Evolutionary conservation across 176 grass and related monocot genomes (phyloP), one percentile per base, ranked within the genome.

Genomic region (Panicum miliaceum): DNA sequence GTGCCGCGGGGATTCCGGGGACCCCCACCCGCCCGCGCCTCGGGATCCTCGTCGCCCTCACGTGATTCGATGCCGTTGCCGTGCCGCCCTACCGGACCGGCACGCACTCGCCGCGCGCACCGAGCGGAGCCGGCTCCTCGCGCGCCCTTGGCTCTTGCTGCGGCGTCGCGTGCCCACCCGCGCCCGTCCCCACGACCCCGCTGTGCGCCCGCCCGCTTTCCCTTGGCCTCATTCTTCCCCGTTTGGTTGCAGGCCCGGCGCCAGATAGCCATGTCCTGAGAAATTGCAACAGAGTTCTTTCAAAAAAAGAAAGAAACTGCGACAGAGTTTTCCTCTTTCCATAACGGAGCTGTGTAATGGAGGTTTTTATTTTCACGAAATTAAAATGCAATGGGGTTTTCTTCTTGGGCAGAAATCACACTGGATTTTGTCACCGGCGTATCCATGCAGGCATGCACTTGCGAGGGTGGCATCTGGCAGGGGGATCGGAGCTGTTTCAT

Each of bases 21-120:
- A 19, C 82, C 74, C 40, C 7, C 20, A 36, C 38, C 67, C 61
- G 25, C 9, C 26, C 64, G 13, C 50, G 81, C 94, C 91, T 92
- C 91, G 93, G 96, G 91, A 95, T 94, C 88, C 93, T 86, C 87
- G 88, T 85, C 82, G 19, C 83, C 3, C 2, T 93, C 97, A 92
- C 91, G 90, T 99, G 97, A 99, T 89, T 89, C 87, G 87, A 95
- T 93, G 87, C 89, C 85, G 68, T 69, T 37, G 34, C 73, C 75
- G 54, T 45, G 57, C 29, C 63, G 27, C 78, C 12, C 34, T 2
- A 16, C 20, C 15, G 59, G 10, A 27, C 9, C 73, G 2, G 58
- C 26, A 9, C 64, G 4, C 68, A 4, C 69, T 36, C 40, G 54
- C 37, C 77, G 43, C 19, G 23, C 25, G 58, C 76, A 22, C 41